A percentile compares a stretch with the other conserved stretches of the same genome.
These are phyloP conservation scores for Pulveroboletus ridleyi DNA, from an alignment of 1,284 basidiomycete genomes.

Conservation along the genomic window DNA sequence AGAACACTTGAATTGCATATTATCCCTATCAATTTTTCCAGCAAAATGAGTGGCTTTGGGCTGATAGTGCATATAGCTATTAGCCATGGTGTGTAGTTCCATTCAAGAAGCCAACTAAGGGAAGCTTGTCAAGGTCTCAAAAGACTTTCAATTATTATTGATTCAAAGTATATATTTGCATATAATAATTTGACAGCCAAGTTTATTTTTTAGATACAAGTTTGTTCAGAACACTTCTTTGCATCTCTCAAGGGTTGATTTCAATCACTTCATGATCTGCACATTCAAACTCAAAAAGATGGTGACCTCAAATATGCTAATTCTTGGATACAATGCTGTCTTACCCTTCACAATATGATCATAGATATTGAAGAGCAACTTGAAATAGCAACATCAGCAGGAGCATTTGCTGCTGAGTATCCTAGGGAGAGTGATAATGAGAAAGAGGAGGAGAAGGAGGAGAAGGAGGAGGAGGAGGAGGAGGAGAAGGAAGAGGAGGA, in stretches of 20 bases:
- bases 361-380: too few relatives aligned
- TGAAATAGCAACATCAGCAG: too few relatives aligned
- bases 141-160: conserved; percentile 15
- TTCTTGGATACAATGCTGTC: conserved; percentile 11
- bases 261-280: conserved; percentile 20
- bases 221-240: conserved; percentile 22
- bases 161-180: conserved; percentile 6
- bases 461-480: too few relatives aligned
- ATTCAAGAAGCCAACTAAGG: conserved; percentile 8
- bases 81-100: conserved; percentile 1
- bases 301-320: too few relatives aligned
- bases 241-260: conserved; percentile 24
- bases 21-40: conserved; percentile 16
- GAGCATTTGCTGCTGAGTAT: too few relatives aligned
- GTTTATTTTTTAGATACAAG: conserved; percentile 12
- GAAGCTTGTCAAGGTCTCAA: conserved; percentile 7
- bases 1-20: not conserved
- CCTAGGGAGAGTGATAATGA: too few relatives aligned
- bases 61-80: conserved; percentile 10
- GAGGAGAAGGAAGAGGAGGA: too few relatives aligned
- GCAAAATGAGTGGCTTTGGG: not conserved
- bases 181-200: not conserved
- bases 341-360: conserved; percentile 8
- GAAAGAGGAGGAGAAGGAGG: too few relatives aligned
- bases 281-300: conserved; percentile 18